Percentiles rank a stretch among this genome's conserved stretches.
phyloP scores from a whole-genome alignment of 495 filamentous ascomycete genomes.

The Penicillium chermesinum region DNA sequence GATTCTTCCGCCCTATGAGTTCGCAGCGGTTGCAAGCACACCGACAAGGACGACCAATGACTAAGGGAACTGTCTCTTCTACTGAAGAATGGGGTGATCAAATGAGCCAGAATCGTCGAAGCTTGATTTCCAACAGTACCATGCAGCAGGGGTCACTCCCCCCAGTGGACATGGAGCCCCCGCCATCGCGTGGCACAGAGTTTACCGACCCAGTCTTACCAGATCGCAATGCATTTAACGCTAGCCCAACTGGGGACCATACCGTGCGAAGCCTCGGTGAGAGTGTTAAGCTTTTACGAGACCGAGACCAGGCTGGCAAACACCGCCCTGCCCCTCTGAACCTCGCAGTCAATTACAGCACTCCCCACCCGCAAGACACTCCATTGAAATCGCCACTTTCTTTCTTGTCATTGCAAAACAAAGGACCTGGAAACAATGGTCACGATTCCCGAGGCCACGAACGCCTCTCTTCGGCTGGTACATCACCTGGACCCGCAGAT shows the following conservation, averaged over 20 bases:
- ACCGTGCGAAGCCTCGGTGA: constrained; percentile 63
- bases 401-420: constrained; percentile 57
- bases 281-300: constrained; percentile 67
- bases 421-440: constrained; percentile 37
- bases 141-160: constrained; percentile 33
- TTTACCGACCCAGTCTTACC: constrained; percentile 59
- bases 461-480: constrained; percentile 68
- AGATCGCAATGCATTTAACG: constrained; percentile 66
- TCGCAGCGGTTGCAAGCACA: constrained; percentile 92
- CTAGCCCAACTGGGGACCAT: constrained; percentile 65
- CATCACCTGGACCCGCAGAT: constrained; percentile 55
- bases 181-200: constrained; percentile 74
- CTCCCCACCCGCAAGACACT: constrained; percentile 43
- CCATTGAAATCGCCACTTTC: constrained; percentile 65
- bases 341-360: constrained; percentile 51
- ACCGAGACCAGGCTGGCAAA: constrained; percentile 44
- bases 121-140: constrained; percentile 45
- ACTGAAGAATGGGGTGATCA: constrained; percentile 43
- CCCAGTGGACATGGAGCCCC: constrained; percentile 53
- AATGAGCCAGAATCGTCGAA: constrained; percentile 42
- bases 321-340: constrained; percentile 52
- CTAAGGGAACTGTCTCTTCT: constrained; percentile 35
- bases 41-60: constrained; percentile 55
- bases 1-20: constrained; percentile 95
- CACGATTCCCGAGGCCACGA: constrained; percentile 61